Percentiles rank a stretch among this genome's conserved stretches.
Conservation (phyloP, 257 asterid genomes). For the Penstemon eatonii region DNA sequence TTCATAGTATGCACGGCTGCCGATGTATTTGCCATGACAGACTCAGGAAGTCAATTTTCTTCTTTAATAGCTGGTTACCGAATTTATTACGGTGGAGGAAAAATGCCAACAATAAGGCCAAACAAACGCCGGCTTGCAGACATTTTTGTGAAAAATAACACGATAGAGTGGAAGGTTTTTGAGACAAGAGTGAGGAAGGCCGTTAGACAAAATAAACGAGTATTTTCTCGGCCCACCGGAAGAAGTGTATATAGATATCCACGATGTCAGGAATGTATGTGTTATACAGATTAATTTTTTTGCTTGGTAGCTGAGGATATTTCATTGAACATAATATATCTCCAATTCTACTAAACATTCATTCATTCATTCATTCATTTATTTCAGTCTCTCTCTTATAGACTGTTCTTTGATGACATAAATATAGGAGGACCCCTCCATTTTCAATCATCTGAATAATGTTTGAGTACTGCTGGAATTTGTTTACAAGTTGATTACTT, state of each 20-base stretch:
- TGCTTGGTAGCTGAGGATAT: conserved; percentile 16
- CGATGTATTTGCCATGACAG: conserved; percentile 94
- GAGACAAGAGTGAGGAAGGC: conserved; percentile 93
- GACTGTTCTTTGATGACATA: too few relatives aligned
- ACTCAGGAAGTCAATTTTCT: conserved; percentile 96
- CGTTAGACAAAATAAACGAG: conserved; percentile 87
- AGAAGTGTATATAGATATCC: conserved; percentile 95
- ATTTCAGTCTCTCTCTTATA: background rate
- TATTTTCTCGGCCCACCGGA: conserved; percentile 84
- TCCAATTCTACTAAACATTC: background rate
- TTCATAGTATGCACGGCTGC: conserved; percentile 91
- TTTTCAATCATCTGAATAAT: too few relatives aligned
- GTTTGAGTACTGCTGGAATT: too few relatives aligned
- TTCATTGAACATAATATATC: background rate
- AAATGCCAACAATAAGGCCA: conserved; percentile 92
- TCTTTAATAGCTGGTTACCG: conserved; percentile 90
- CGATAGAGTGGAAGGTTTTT: conserved; percentile 90
- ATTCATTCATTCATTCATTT: background rate
- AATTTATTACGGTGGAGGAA: conserved; percentile 80
- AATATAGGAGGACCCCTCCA: too few relatives aligned
- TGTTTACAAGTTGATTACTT: too few relatives aligned
- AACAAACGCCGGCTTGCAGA: conserved; percentile 96
- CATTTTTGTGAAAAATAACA: conserved; percentile 79
- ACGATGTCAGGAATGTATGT: conserved; percentile 84
- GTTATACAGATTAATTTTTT: conserved; percentile 39